Conservation (phyloP, 495 filamentous ascomycete genomes). For the Penicillium ochrochloron region DNA sequence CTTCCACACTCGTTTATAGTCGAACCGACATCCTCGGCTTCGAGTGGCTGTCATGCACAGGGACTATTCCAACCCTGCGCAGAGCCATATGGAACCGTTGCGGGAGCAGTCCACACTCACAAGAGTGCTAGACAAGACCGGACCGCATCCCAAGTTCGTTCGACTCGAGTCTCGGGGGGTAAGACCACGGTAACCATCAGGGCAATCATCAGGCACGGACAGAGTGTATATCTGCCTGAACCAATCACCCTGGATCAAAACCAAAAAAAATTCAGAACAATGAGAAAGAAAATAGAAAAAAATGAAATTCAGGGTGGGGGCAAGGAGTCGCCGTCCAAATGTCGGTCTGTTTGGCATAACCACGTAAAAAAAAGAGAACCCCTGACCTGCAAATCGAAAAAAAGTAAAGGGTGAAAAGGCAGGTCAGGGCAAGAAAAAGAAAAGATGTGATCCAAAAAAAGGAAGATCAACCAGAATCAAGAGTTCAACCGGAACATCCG, state of each 20-base stretch:
- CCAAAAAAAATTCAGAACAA: slow-evolving; percentile 31
- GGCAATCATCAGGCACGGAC: slow-evolving; percentile 29
- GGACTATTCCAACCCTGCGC: slow-evolving; percentile 34
- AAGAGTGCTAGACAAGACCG: slow-evolving; percentile 23
- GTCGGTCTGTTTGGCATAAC: slow-evolving; percentile 28
- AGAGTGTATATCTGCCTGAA: slow-evolving; percentile 23
- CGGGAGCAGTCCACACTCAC: slow-evolving; percentile 19
- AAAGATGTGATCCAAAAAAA: slow-evolving; percentile 28
- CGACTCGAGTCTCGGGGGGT: slow-evolving; percentile 23
- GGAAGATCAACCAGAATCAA: slow-evolving; percentile 14
- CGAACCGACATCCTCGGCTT: slow-evolving; percentile 18
- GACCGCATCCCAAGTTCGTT: slow-evolving; percentile 21
- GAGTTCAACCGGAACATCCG: slow-evolving; percentile 29
- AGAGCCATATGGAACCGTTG: slow-evolving; percentile 10
- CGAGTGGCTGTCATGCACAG: background rate
- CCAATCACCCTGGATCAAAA: slow-evolving; percentile 31
- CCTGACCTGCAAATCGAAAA: slow-evolving; percentile 29
- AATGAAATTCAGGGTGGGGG: slow-evolving; percentile 18
- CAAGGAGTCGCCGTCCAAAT: slow-evolving; percentile 40
- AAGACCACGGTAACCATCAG: slow-evolving; percentile 29
- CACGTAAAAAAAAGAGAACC: slow-evolving; percentile 39
- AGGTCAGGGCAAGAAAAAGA: slow-evolving; percentile 28
- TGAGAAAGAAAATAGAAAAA: slow-evolving; percentile 28
- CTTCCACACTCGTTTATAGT: slow-evolving; percentile 27
- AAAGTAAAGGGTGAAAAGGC: slow-evolving; percentile 21